A percentile compares a stretch with the other conserved stretches of the same genome.
Conservation (phyloP, 129 eudicot species). For the Flaveria brownii region DNA sequence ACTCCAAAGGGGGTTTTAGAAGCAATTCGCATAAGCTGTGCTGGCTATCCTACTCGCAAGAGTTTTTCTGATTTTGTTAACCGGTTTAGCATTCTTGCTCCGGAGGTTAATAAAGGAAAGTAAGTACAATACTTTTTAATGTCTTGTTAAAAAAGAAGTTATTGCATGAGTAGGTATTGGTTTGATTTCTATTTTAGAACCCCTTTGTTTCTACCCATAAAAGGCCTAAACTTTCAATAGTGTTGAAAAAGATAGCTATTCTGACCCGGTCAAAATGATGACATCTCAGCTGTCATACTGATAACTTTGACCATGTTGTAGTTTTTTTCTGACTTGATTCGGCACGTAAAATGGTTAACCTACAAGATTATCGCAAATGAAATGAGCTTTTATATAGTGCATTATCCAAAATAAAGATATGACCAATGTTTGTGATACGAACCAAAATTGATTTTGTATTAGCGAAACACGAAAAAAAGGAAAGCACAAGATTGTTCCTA, state of each 20-base stretch:
- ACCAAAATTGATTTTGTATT: neutral
- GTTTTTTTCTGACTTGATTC: neutral
- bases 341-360: neutral
- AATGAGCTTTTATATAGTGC: neutral
- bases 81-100: slow-evolving; percentile 90
- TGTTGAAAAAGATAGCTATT: neutral
- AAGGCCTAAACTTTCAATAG: neutral
- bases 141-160: neutral
- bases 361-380: neutral
- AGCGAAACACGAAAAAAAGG: neutral
- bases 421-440: neutral
- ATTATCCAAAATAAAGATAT: neutral
- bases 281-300: neutral
- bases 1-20: slow-evolving; percentile 86
- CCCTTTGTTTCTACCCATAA: neutral
- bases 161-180: neutral
- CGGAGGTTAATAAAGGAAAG: slow-evolving; percentile 70
- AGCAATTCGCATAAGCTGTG: slow-evolving; percentile 98
- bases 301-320: slow-evolving; percentile 5
- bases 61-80: slow-evolving; percentile 72
- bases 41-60: slow-evolving; percentile 97
- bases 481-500: neutral
- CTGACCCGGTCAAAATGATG: neutral
- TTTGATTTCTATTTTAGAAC: neutral
- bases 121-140: slow-evolving; percentile 41